These are phyloP conservation scores for Solanum dulcamara DNA, from an alignment of 257 asterid genomes.

Conservation along the genomic window DNA sequence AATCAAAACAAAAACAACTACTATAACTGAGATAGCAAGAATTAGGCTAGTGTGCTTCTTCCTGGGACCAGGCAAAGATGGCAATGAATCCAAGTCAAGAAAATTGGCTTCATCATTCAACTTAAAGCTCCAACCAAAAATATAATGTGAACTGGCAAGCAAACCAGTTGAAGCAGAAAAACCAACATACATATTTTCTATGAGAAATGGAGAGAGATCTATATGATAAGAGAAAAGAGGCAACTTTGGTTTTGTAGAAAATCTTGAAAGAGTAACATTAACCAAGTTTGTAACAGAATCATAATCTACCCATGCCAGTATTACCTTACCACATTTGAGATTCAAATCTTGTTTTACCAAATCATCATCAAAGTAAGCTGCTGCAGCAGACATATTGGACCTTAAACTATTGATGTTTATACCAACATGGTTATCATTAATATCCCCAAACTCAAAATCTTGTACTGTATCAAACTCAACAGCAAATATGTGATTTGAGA, in stretches of 20 bases:
- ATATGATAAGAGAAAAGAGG: slow-evolving; percentile 33
- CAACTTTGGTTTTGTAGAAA: slow-evolving; percentile 22
- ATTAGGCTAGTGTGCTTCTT: slow-evolving; percentile 16
- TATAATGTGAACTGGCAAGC: slow-evolving; percentile 50
- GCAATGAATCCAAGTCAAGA: slow-evolving; percentile 33
- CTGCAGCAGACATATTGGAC: slow-evolving; percentile 37
- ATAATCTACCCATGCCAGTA: slow-evolving; percentile 60
- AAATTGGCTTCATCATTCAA: slow-evolving; percentile 30
- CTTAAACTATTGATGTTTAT: slow-evolving; percentile 39
- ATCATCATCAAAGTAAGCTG: slow-evolving; percentile 27
- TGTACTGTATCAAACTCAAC: slow-evolving; percentile 73
- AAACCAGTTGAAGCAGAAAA: slow-evolving; percentile 70
- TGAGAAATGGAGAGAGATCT: slow-evolving; percentile 37
- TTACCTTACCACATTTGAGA: slow-evolving; percentile 35
- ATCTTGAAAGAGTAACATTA: slow-evolving; percentile 40
- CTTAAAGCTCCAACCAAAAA: slow-evolving; percentile 79
- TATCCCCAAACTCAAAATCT: slow-evolving; percentile 48
- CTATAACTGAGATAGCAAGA: slow-evolving; percentile 6
- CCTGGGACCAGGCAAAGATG: slow-evolving; percentile 18
- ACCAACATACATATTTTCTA: slow-evolving; percentile 49
- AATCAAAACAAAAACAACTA: background rate
- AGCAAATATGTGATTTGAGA: slow-evolving; percentile 47
- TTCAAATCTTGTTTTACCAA: slow-evolving; percentile 19
- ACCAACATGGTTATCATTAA: slow-evolving; percentile 51
- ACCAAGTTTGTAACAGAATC: slow-evolving; percentile 21